Base-by-base conservation (phyloP, 176 grass and related monocot genomes). In the Lolium multiflorum region DNA sequence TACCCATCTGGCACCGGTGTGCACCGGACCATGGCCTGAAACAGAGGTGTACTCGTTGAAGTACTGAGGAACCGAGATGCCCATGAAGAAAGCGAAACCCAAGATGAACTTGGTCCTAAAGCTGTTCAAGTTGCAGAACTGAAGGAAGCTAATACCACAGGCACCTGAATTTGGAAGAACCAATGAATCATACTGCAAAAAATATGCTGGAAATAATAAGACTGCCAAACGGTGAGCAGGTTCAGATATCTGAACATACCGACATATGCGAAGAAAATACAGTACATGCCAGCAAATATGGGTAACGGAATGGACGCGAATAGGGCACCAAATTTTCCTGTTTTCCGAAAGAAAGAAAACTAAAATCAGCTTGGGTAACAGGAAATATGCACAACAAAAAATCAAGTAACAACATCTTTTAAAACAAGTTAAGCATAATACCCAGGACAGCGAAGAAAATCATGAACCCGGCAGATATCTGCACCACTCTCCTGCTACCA, bases 401-500 rank as follows among this genome's bases (percentile, higher is more conserved):
- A 12, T 20, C 17, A 1, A 16, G 11, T 59, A 21, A 11, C 1
- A 68, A 24, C 15, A 87, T 46, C 31, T 74, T 78, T 61, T n/a
- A 68, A 46, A 24, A 37, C 18, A 6, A 47, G 21, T 63, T 24
- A 12, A 79, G 58, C 11, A 59, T 69, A 49, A 71, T 96, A 98
- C 97, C 97, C 22, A 98, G 94, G 48, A 98, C 49, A 47, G 97
- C 91, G 50, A 98, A 98, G 90, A 98, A 98, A 80, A 98, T 94
- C 97, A 98, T 98, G 82, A 96, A 98, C 0, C 97, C 97, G 15
- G 97, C 94, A 87, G 97, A 96, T 85, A 98, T 96, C 71, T 98
- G 97, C 48, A 98, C 97, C 39, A 98, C 97, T 68, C 94, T 92
- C 66, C 94, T 81, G 35, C 85, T 98, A 65, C 97, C 97, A 77